A percentile compares a stretch with the other conserved stretches of the same genome.
Conservation (phyloP, 2,329 filamentous ascomycete species). For the Chaetomium sp. region DNA sequence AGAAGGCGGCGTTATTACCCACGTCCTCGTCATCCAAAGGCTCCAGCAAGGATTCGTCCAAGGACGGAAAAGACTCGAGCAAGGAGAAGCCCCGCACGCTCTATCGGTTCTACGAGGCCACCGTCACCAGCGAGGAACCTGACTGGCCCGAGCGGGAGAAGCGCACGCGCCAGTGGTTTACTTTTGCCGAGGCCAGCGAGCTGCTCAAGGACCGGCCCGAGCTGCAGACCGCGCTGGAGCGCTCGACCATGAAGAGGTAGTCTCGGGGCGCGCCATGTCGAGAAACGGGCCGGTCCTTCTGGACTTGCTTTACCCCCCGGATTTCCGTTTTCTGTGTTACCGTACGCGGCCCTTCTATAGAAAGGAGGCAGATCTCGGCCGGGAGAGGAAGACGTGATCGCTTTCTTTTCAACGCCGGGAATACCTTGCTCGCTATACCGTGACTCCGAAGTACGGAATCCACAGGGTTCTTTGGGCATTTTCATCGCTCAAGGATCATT, state of each 20-base stretch:
- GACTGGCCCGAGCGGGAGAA: constrained; percentile 96
- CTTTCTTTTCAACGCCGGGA: neutral
- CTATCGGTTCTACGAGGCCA: constrained; percentile 84
- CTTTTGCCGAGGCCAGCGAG: constrained; percentile 77
- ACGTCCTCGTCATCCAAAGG: constrained; percentile 22
- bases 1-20: constrained; percentile 53
- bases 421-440: neutral
- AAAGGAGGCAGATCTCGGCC: neutral
- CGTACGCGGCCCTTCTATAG: neutral
- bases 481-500: constrained; percentile 4
- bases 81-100: constrained; percentile 64
- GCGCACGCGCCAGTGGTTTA: constrained; percentile 87
- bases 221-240: constrained; percentile 81
- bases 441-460: neutral
- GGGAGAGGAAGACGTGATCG: neutral
- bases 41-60: constrained; percentile 12
- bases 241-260: constrained; percentile 69
- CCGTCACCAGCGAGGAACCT: constrained; percentile 80
- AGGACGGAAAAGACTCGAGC: constrained; percentile 19
- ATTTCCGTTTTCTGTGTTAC: neutral
- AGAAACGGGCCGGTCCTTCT: constrained; percentile 2
- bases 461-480: neutral
- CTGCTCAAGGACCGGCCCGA: constrained; percentile 79
- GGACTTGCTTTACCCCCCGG: neutral
- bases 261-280: constrained; percentile 28